Base-by-base conservation (phyloP, 2,329 filamentous ascomycete species). In the Rhexocercosporidium sp. region DNA sequence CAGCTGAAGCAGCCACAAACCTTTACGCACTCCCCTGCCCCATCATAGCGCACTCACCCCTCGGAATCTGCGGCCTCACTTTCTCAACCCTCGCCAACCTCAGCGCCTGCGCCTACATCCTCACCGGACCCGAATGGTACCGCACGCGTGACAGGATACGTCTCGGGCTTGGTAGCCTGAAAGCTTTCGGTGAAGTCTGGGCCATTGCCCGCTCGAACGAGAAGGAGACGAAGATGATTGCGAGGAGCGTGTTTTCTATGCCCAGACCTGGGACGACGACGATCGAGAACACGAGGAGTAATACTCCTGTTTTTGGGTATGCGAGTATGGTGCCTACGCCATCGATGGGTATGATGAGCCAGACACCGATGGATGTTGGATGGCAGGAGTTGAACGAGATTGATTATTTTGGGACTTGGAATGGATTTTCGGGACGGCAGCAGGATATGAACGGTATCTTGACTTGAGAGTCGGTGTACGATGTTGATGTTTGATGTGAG, bases 81-180 rank as follows among this genome's bases (percentile, higher is more conserved):
- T 77, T 88, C 59, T 83, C 83, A 46, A 84, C 84, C n/a, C 83
- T 88, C 46, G 85, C 88, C 7, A 85, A 88, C 68, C 77, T 89
- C 18, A 86, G 86, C 0, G 87, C 87, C 29, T 90, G 87, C 78
- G 87, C 86, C 74, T 83, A 64, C 78, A 75, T 81, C 25, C 78
- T 82, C 68, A 78, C 79, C 25, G 68, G 69, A 73, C 82, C 73
- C 65, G 79, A 79, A 66, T 80, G 79, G 75, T 68, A 66, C n/a
- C 80, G 78, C 66, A 80, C 76, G 69, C 84, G 82, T 75, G 87
- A 86, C 74, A 82, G 80, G 41, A 86, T 90, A 22, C 81, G 84
- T 2, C 79, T 90, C 11, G 86, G 87, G 46, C 84, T 88, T 6
- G 87, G 88, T 12, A 84, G 84, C 0, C 80, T 90, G 65, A 87